phyloP scores from a whole-genome alignment of 2,329 filamentous ascomycete genomes.

The Fusarium sp. region DNA sequence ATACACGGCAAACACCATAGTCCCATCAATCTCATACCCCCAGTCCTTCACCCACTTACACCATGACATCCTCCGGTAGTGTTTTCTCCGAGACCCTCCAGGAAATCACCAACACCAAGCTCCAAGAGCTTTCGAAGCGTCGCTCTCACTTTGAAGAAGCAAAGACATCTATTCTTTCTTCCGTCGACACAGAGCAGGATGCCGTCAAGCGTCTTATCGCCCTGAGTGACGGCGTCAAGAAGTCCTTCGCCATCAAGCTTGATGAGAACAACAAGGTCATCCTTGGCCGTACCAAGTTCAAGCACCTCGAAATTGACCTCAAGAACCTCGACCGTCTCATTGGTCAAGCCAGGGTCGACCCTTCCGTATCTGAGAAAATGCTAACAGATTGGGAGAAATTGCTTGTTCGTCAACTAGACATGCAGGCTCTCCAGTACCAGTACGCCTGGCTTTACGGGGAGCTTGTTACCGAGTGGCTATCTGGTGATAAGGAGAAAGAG shows the following conservation, averaged over 20 bases:
- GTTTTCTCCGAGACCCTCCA: conserved; percentile 59
- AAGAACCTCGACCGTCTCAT: conserved; percentile 57
- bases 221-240: conserved; percentile 54
- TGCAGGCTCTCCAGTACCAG: conserved; percentile 57
- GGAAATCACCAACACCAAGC: conserved; percentile 59
- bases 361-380: conserved; percentile 54
- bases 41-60: conserved; percentile 8
- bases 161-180: conserved; percentile 50
- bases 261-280: conserved; percentile 47
- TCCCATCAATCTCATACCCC: background rate
- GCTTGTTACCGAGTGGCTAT: conserved; percentile 62
- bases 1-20: background rate
- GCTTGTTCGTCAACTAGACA: conserved; percentile 55
- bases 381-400: conserved; percentile 52
- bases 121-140: conserved; percentile 58
- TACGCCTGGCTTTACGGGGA: conserved; percentile 60
- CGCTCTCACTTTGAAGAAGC: conserved; percentile 53
- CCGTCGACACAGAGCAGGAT: conserved; percentile 46
- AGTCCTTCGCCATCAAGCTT: conserved; percentile 51
- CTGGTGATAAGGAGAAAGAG: conserved; percentile 42
- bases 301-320: conserved; percentile 50
- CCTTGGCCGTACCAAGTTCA: conserved; percentile 41
- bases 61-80: conserved; percentile 49
- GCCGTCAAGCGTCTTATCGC: conserved; percentile 49
- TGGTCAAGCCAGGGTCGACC: conserved; percentile 56